A percentile compares a stretch with the other conserved stretches of the same genome.
phyloP scores from a whole-genome alignment of 2,329 filamentous ascomycete species.

The Penicillium concentricum region DNA sequence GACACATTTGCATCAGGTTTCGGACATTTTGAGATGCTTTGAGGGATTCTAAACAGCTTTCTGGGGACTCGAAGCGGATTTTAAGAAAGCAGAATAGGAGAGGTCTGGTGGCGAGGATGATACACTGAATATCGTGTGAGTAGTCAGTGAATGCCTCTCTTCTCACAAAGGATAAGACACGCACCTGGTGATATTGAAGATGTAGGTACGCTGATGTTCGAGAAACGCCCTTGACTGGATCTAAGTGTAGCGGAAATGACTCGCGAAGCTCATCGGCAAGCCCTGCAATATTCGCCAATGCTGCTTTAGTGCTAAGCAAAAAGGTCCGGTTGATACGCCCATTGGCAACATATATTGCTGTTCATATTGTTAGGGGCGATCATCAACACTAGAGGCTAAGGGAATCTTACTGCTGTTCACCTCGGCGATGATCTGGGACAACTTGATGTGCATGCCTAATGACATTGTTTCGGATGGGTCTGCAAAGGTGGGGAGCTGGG shows the following conservation, averaged over 20 bases:
- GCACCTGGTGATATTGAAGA: constrained; percentile 43
- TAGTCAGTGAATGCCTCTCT: not conserved
- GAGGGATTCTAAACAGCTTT: constrained; percentile 29
- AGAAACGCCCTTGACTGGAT: constrained; percentile 43
- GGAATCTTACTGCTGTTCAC: constrained; percentile 45
- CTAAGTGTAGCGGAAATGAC: constrained; percentile 39
- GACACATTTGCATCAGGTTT: constrained; percentile 42
- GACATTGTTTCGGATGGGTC: constrained; percentile 41
- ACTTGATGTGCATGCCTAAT: constrained; percentile 48
- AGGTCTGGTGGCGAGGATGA: constrained; percentile 44
- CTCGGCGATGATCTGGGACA: constrained; percentile 47
- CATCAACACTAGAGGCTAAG: too few species aligned
- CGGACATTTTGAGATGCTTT: constrained; percentile 40
- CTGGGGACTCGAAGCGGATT: constrained; percentile 32
- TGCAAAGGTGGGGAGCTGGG: constrained; percentile 47
- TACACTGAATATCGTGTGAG: constrained; percentile 30
- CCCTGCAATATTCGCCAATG: constrained; percentile 40
- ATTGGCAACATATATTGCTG: constrained; percentile 46
- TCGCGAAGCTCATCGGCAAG: constrained; percentile 42
- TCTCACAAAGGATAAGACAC: not conserved
- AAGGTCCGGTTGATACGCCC: constrained; percentile 38
- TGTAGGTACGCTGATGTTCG: constrained; percentile 44
- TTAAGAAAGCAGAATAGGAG: constrained; percentile 47
- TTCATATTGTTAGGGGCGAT: not conserved
- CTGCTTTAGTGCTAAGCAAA: constrained; percentile 41